Evolutionary conservation across 441 rosid species (phyloP), one percentile per base, ranked within the genome.

Genomic region (Eutrema salsugineum): DNA sequence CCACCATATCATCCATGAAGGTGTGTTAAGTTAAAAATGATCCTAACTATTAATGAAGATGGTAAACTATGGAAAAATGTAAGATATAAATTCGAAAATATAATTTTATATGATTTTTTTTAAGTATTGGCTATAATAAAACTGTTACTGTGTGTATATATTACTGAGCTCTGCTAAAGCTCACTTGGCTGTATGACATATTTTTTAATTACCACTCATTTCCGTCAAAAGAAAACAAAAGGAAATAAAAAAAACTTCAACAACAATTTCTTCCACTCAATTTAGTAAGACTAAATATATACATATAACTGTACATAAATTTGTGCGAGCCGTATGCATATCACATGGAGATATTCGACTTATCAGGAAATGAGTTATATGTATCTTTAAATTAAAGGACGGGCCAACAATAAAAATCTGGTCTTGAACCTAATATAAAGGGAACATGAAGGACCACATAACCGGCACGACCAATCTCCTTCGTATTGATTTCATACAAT

Each of bases 351-450:
- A 62, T 44, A 62, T 53, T 62, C 35, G 58, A 75, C 59, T 20
- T 7, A 68, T 62, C 70, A 68, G 79, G 65, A 39, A 68, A 62
- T 68, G 74, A 54, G 74, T 61, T 46, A 66, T 50, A 68, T 54
- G 27, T 49, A 61, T 68, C 51, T 53, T 53, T 44, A 54, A 61
- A 40, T 19, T 20, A 57, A 20, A 73, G 40, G 60, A 60, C 48
- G 14, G 24, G 15, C 22, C 55, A 59, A 40, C 48, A 57, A 47
- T 58, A 35, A 58, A 56, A 17, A 17, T 19, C 16, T 51, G 72
- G 73, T 74, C 33, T 53, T 11, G 67, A 42, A 74, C 78, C 63
- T 38, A 62, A 56, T 30, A 33, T n/a, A 32, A 73, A 67, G 24
- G 54, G 54, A 7, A 59, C 68, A 67, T 19, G 43, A 36, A 58